phyloP scores from a whole-genome alignment of 164 flowering plant genomes.

The Stephania cephalantha region DNA sequence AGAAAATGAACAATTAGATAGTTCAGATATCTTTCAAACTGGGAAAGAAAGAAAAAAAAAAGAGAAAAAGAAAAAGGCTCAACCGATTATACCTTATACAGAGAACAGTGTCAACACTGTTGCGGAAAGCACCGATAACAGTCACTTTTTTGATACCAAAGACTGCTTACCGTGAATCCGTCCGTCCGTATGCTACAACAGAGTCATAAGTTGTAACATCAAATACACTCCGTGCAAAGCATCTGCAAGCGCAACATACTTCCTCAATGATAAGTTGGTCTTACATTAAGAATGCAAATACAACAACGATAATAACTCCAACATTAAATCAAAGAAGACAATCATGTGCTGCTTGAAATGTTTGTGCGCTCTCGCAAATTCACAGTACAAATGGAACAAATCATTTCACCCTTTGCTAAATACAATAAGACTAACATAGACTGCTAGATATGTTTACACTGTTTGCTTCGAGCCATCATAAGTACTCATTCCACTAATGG shows the following conservation, averaged over 20 bases:
- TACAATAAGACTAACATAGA: too few species aligned
- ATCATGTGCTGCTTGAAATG: too few species aligned
- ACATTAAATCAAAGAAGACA: not conserved
- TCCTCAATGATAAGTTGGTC: not conserved
- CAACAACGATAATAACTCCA: not conserved
- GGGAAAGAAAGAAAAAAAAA: too few species aligned
- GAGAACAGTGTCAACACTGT: too few species aligned
- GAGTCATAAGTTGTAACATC: constrained; percentile 55
- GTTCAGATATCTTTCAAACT: too few species aligned
- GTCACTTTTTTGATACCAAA: not conserved
- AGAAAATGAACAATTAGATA: too few species aligned
- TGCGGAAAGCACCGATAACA: too few species aligned
- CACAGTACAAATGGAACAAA: too few species aligned
- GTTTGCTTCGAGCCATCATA: not conserved
- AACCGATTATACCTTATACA: too few species aligned
- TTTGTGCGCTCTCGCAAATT: too few species aligned
- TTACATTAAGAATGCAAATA: not conserved
- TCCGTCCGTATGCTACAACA: constrained; percentile 43
- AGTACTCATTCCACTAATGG: not conserved
- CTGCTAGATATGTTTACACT: not conserved
- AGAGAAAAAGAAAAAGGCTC: too few species aligned
- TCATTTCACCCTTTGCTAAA: too few species aligned
- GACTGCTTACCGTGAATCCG: constrained; percentile 5
- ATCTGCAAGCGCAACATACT: constrained; percentile 31
- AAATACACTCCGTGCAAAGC: constrained; percentile 63